These are phyloP conservation scores for Zygoascus hellenicus DNA, from an alignment of 1,139 yeast species.

Conservation along the genomic window DNA sequence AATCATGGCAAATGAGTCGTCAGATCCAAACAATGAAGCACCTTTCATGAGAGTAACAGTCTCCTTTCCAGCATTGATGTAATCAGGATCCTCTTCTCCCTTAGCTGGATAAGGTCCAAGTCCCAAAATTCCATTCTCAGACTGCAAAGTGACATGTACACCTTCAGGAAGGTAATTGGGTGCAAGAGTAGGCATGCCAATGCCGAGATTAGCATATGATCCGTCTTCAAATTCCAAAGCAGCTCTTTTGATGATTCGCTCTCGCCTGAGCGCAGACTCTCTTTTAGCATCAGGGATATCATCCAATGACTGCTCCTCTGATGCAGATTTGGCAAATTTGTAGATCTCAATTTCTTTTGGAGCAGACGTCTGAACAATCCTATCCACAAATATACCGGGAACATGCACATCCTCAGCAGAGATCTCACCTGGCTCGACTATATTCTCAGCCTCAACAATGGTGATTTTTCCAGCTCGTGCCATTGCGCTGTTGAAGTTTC, in stretches of 20 bases:
- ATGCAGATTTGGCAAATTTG: conserved; percentile 19
- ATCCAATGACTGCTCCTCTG: conserved; percentile 11
- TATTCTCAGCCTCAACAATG: conserved; percentile 42
- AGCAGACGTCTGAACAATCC: conserved; percentile 35
- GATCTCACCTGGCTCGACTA: conserved; percentile 40
- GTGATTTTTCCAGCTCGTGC: conserved; percentile 40
- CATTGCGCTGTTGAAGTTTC: conserved; percentile 40
- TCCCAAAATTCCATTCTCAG: conserved; percentile 44
- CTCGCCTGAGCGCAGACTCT: conserved; percentile 25
- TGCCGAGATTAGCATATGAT: conserved; percentile 40
- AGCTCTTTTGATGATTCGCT: conserved; percentile 39
- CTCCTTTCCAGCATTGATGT: conserved; percentile 45
- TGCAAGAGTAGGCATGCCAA: conserved; percentile 44
- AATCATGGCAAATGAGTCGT: conserved; percentile 44
- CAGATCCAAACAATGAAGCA: conserved; percentile 42
- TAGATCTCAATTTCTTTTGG: conserved; percentile 38
- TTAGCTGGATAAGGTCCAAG: conserved; percentile 40
- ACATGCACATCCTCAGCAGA: conserved; percentile 39
- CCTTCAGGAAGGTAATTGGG: conserved; percentile 36
- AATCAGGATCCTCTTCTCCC: conserved; percentile 42
- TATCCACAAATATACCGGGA: conserved; percentile 39
- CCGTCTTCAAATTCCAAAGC: conserved; percentile 41
- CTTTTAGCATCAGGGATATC: background rate
- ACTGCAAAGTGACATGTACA: conserved; percentile 38
- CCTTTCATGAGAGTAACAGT: conserved; percentile 41